Conservation (phyloP, 345 rosid species). For the Stellera chamaejasme region DNA sequence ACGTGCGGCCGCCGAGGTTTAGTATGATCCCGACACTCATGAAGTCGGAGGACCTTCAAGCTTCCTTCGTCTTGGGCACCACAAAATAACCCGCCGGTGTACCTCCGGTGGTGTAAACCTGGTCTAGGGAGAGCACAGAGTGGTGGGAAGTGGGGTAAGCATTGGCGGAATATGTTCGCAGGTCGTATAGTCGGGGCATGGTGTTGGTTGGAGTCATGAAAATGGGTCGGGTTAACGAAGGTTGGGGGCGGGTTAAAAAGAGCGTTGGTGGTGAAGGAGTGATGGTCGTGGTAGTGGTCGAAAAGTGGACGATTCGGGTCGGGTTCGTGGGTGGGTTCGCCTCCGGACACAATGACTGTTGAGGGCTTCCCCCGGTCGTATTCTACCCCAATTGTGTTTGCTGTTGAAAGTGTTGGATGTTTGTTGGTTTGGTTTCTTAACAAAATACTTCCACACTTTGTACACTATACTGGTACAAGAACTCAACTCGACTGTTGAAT, state of each 20-base stretch:
- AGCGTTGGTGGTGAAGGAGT: constrained; percentile 24
- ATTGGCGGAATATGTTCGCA: constrained; percentile 32
- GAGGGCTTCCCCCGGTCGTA: constrained; percentile 84
- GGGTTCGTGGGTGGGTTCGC: constrained; percentile 27
- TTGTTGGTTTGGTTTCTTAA: too few species aligned
- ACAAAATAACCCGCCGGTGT: constrained; percentile 33
- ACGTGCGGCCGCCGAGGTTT: constrained; percentile 85
- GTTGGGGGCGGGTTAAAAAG: constrained; percentile 20
- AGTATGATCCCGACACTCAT: constrained; percentile 70
- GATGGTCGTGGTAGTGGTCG: constrained; percentile 28
- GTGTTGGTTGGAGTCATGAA: constrained; percentile 21
- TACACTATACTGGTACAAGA: too few species aligned
- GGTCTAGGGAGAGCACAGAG: constrained; percentile 43
- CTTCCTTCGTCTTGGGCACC: constrained; percentile 72
- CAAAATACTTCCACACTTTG: too few species aligned
- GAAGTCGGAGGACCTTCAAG: constrained; percentile 34
- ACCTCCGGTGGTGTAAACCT: constrained; percentile 11
- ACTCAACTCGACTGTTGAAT: too few species aligned
- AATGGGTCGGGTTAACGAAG: constrained; percentile 19
- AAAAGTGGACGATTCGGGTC: constrained; percentile 51
- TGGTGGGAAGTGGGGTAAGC: constrained; percentile 22
- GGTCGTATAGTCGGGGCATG: constrained; percentile 35
- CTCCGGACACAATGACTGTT: constrained; percentile 34
- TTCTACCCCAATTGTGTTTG: constrained; percentile 65
- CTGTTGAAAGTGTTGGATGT: too few species aligned